These are phyloP conservation scores for Ogataea nonfermentans DNA, from an alignment of 805 yeast genomes.

Conservation along the genomic window DNA sequence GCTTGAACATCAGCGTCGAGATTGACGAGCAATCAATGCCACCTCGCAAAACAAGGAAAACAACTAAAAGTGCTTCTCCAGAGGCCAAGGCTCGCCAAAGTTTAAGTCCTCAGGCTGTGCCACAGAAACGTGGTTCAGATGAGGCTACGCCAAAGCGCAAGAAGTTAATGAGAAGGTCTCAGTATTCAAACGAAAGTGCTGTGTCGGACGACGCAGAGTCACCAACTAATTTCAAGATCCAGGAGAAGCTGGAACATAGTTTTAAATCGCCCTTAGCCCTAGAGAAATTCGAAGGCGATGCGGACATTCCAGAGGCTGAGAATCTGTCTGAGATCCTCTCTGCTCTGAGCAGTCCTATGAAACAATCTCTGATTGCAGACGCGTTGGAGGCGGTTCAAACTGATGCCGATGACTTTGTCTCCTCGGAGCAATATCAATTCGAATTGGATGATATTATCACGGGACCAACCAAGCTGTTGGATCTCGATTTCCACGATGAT, in stretches of 20 bases:
- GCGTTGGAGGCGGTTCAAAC: not conserved
- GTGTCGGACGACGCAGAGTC: constrained; percentile 18
- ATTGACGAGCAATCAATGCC: constrained; percentile 3
- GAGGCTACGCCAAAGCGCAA: constrained; percentile 18
- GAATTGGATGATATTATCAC: constrained; percentile 1
- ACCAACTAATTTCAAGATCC: constrained; percentile 6
- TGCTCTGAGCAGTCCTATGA: constrained; percentile 7
- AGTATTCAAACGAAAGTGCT: constrained; percentile 9
- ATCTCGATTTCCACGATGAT: constrained; percentile 20
- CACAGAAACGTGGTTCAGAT: constrained; percentile 20
- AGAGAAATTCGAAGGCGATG: constrained; percentile 27
- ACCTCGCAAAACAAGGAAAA: not conserved
- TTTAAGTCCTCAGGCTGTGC: constrained; percentile 8
- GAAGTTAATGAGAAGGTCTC: constrained; percentile 16
- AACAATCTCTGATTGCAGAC: not conserved
- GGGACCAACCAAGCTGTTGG: constrained; percentile 27
- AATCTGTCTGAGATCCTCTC: constrained; percentile 14
- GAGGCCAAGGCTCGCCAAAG: constrained; percentile 7
- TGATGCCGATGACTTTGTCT: too few species aligned
- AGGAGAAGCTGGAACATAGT: not conserved
- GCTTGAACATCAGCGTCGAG: constrained; percentile 5
- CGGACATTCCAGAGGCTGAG: constrained; percentile 11
- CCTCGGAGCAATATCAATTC: not conserved
- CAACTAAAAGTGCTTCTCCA: constrained; percentile 6
- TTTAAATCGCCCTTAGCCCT: constrained; percentile 18